Evolutionary conservation across 495 filamentous ascomycete genomes (phyloP), one percentile per base, ranked within the genome.

Genomic region (Venustampulla echinocandica): DNA sequence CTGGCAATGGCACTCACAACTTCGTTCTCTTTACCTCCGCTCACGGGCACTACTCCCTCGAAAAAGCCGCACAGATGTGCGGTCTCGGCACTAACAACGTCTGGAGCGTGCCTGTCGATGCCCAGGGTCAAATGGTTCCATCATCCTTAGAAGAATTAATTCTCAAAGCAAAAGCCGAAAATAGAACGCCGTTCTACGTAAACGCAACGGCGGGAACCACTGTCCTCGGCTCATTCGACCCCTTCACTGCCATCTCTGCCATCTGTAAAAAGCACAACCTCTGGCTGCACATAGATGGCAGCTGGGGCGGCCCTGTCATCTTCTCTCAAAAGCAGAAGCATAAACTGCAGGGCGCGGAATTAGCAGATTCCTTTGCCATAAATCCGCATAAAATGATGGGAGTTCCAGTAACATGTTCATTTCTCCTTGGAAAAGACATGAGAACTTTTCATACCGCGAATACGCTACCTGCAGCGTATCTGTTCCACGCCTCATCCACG

Each of bases 301-400:
- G 79, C 23, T 96, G 90, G 90, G 92, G 90, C 53, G 92, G 87
- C 1, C 76, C 82, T 0, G 88, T 85, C 34, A 68, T 83, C 46
- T 95, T 97, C 73, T 87, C 82, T 21, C 46, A 69, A 22, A 61
- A 62, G 33, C 82, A 85, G 42, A 70, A 70, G 21, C 61, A 69
- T 55, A 82, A 85, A 63, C 64, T 93, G 28, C 59, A 69, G 13
- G 90, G 90, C 19, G 66, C 75, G 11, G 72, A 89, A 36, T 70
- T 77, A 13, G 92, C 88, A 7, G 71, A 95, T 65, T 85, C 78
- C 27, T 70, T 96, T 22, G 82, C 86, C 7, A 74, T 95, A 32
- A 95, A 93, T 62, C 90, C 92, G 49, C 90, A 98, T 64, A 96
- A 96, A 65, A 98, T 96, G 92, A 74, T 98, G 54, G 86, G 85